Evolutionary conservation across 106 monocot genomes (phyloP).

Genomic region (Amphibolis antarctica): DNA sequence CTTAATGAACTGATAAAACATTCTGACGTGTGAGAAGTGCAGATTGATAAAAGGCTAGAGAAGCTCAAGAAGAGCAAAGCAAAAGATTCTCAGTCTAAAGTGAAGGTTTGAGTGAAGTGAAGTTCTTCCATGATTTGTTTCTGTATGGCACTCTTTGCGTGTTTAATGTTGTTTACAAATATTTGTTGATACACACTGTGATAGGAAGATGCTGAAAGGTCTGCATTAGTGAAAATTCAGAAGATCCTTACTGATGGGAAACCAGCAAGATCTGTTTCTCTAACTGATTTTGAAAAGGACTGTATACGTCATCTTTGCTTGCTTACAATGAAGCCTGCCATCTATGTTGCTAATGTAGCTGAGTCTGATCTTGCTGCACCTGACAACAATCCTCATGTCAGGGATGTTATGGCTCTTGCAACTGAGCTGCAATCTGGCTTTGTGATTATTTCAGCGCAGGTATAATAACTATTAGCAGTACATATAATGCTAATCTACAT

Average conservation of each 20-base stretch:
- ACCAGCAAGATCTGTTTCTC: constrained; percentile 76
- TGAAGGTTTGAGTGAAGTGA: constrained; percentile 46
- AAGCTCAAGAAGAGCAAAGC: constrained; percentile 88
- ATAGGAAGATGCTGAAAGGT: constrained; percentile 84
- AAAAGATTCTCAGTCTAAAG: constrained; percentile 70
- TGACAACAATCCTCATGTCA: constrained; percentile 58
- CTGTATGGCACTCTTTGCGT: neutral
- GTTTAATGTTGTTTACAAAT: constrained; percentile 3
- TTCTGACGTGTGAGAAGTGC: constrained; percentile 26
- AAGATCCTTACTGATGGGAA: constrained; percentile 79
- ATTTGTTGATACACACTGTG: neutral
- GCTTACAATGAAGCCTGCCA: constrained; percentile 95
- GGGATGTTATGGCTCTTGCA: constrained; percentile 55
- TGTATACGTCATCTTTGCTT: constrained; percentile 79
- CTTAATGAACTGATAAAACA: neutral
- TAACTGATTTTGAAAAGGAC: constrained; percentile 82
- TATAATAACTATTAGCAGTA: constrained; percentile 11
- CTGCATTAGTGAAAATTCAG: constrained; percentile 84
- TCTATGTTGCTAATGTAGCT: constrained; percentile 96
- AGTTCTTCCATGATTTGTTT: neutral
- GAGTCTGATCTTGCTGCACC: constrained; percentile 82
- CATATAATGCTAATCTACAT: neutral
- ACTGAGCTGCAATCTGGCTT: constrained; percentile 82
- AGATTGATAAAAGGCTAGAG: constrained; percentile 96
- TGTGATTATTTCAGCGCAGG: constrained; percentile 91